Conservation (phyloP, 305 asterid genomes). For the Fraxinus latifolia region DNA sequence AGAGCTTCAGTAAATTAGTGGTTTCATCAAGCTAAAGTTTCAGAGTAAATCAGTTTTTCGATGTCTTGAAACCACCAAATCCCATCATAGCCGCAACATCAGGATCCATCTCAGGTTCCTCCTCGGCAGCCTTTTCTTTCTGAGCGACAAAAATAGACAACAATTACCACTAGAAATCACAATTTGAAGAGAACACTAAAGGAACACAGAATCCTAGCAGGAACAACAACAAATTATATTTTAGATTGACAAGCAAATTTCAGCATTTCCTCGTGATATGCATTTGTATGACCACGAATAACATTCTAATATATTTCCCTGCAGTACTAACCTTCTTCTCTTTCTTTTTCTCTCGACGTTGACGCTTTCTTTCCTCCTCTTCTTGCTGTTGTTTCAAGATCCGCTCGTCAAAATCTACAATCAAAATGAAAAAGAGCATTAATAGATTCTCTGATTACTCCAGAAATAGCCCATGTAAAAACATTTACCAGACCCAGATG, state of each 20-base stretch:
- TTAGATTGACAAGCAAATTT: neutral
- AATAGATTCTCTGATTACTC: neutral
- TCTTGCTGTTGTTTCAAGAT: slow-evolving; percentile 87
- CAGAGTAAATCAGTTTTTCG: slow-evolving; percentile 54
- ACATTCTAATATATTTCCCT: neutral
- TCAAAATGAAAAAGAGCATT: slow-evolving; percentile 3
- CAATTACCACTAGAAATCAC: slow-evolving; percentile 9
- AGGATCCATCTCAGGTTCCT: slow-evolving; percentile 85
- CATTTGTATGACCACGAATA: neutral
- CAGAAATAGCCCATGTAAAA: neutral
- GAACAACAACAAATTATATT: neutral
- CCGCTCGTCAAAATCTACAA: slow-evolving; percentile 81
- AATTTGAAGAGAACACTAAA: neutral
- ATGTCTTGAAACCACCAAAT: slow-evolving; percentile 82
- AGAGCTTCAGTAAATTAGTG: neutral
- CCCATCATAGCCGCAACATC: slow-evolving; percentile 97
- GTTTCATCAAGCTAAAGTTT: neutral
- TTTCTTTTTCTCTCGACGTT: slow-evolving; percentile 88
- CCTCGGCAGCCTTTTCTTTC: slow-evolving; percentile 77
- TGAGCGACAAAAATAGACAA: slow-evolving; percentile 27
- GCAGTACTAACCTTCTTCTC: slow-evolving; percentile 72
- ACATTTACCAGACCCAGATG: neutral
- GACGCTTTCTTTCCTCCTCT: slow-evolving; percentile 92
- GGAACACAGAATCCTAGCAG: neutral
- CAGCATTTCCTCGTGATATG: neutral